Conservation (phyloP, 306 rosid genomes). For the Ammopiptanthus mongolicus region DNA sequence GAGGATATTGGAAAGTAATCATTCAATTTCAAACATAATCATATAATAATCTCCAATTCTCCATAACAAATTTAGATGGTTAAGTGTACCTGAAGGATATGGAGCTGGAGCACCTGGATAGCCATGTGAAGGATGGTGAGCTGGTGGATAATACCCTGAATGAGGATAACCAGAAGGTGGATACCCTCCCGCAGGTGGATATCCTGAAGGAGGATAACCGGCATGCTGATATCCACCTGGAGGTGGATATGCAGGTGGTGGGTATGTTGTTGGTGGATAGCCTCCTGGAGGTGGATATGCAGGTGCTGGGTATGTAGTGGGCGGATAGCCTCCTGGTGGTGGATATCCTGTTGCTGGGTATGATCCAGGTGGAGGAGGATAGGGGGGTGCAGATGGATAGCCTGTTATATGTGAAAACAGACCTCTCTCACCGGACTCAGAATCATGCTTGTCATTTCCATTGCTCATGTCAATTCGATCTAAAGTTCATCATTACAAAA, state of each 20-base stretch:
- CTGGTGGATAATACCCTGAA: slow-evolving; percentile 22
- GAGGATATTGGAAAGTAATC: neutral
- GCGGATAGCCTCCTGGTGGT: slow-evolving; percentile 21
- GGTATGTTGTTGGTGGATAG: slow-evolving; percentile 18
- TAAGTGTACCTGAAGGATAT: slow-evolving; percentile 26
- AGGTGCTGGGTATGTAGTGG: slow-evolving; percentile 27
- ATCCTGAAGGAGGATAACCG: slow-evolving; percentile 22
- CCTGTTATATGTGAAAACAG: slow-evolving; percentile 30
- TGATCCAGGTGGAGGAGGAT: slow-evolving; percentile 20
- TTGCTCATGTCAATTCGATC: slow-evolving; percentile 36
- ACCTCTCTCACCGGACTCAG: slow-evolving; percentile 34
- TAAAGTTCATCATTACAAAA: neutral
- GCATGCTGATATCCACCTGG: neutral
- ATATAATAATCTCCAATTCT: neutral
- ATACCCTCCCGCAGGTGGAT: slow-evolving; percentile 32
- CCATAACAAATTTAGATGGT: neutral
- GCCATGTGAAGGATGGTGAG: slow-evolving; percentile 29
- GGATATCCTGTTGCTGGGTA: slow-evolving; percentile 24
- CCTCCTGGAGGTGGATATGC: slow-evolving; percentile 21
- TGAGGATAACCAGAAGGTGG: slow-evolving; percentile 29
- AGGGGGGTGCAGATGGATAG: slow-evolving; percentile 29
- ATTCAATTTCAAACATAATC: neutral
- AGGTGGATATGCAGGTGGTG: slow-evolving; percentile 19
- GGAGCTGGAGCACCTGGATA: slow-evolving; percentile 21
- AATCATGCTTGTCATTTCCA: slow-evolving; percentile 12